A percentile compares a stretch with the other conserved stretches of the same genome.
Evolutionary conservation across 2,329 filamentous ascomycete genomes (phyloP).

Genomic region (Colletotrichum cordylinicola): DNA sequence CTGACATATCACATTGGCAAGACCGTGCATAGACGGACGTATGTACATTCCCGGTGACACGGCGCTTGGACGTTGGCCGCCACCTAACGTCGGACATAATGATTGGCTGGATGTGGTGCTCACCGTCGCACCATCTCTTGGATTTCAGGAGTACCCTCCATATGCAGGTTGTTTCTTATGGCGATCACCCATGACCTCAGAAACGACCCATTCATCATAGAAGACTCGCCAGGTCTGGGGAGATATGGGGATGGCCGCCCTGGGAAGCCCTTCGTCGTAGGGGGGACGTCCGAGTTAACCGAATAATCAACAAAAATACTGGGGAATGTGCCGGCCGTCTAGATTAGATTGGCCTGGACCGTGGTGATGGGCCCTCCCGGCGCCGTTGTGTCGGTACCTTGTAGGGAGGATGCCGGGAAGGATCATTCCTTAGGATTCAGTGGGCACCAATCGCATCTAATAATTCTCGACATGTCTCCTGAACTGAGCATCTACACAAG

Average conservation of each 20-base stretch:
- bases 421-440: not conserved
- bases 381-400: not conserved
- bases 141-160: not conserved
- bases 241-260: not conserved
- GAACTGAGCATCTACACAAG: not conserved
- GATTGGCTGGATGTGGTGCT: not conserved
- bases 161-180: not conserved
- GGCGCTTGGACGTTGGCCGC: not conserved
- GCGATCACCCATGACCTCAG: not conserved
- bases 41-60: not conserved
- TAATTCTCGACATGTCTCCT: not conserved
- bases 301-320: not conserved
- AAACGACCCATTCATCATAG: not conserved
- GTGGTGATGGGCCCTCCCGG: not conserved
- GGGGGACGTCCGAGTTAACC: not conserved
- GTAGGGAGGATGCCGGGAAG: not conserved
- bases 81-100: not conserved
- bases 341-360: not conserved
- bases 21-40: conserved; percentile 4
- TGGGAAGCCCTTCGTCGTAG: not conserved
- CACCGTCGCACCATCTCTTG: not conserved
- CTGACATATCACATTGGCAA: not conserved
- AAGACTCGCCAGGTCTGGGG: not conserved
- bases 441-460: conserved; percentile 12
- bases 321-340: not conserved